Percentiles rank a stretch among this genome's conserved stretches.
Conservation (phyloP, 495 filamentous ascomycete species). For the Penicillium lividum region DNA sequence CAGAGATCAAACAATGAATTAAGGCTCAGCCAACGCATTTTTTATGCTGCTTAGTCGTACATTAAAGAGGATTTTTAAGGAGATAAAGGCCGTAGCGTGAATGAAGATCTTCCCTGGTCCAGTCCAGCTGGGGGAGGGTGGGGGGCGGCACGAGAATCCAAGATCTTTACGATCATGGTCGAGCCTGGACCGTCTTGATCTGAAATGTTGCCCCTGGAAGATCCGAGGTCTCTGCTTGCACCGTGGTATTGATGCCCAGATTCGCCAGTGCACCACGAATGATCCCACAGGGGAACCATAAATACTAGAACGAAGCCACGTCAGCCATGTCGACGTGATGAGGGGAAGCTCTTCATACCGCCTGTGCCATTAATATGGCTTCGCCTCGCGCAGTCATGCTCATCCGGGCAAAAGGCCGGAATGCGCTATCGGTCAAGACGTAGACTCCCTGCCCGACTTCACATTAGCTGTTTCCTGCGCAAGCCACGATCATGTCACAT, state of each 20-base stretch:
- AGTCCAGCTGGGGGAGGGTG: constrained; percentile 10
- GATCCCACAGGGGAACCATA: constrained; percentile 93
- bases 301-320: constrained; percentile 57
- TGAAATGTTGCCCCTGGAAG: constrained; percentile 91
- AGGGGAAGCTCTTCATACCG: constrained; percentile 59
- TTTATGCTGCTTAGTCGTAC: not conserved
- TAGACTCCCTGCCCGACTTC: constrained; percentile 71
- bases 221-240: constrained; percentile 84
- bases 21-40: not conserved
- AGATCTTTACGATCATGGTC: constrained; percentile 38
- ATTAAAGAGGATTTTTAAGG: not conserved
- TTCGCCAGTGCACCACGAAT: constrained; percentile 85
- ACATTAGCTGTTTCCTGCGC: constrained; percentile 4
- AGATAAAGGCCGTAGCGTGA: not conserved
- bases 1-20: not conserved
- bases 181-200: constrained; percentile 78
- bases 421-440: constrained; percentile 91
- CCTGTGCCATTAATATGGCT: constrained; percentile 72
- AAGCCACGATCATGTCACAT: not conserved
- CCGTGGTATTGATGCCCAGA: constrained; percentile 86
- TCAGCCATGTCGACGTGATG: constrained; percentile 2
- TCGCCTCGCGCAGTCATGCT: constrained; percentile 71
- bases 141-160: not conserved
- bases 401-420: constrained; percentile 87
- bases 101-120: not conserved